Conservation (phyloP, 139 green algal genomes). For the Chlorella sp. region DNA sequence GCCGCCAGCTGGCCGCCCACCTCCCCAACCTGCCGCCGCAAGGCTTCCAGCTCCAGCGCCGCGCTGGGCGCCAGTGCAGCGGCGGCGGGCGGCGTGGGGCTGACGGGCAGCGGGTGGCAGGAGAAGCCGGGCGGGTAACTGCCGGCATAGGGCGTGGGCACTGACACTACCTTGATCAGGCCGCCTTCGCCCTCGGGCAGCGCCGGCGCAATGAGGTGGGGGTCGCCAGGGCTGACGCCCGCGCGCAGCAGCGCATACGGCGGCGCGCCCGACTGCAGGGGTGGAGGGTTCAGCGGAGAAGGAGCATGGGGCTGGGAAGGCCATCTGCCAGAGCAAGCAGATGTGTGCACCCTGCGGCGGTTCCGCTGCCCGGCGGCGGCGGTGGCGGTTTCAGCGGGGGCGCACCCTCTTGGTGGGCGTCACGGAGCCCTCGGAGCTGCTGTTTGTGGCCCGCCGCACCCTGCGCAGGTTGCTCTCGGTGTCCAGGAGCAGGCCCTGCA, state of each 20-base stretch:
- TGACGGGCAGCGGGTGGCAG: too few relatives aligned
- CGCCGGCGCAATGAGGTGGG: conserved; percentile 24
- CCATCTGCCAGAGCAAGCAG: too few relatives aligned
- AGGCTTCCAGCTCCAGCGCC: background rate
- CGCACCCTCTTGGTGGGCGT: background rate
- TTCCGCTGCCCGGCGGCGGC: background rate
- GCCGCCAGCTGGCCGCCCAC: too few relatives aligned
- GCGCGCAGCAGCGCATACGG: conserved; percentile 6
- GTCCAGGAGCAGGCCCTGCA: background rate
- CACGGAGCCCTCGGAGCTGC: background rate
- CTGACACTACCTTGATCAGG: background rate
- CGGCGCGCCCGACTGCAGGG: background rate
- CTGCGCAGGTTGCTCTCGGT: conserved; percentile 11
- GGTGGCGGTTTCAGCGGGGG: background rate
- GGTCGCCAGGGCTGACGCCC: conserved; percentile 12
- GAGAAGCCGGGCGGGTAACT: too few relatives aligned
- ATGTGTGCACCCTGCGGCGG: too few relatives aligned
- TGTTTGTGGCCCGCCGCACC: too few relatives aligned
- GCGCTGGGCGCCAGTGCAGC: background rate
- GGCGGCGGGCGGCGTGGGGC: background rate
- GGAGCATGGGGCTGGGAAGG: too few relatives aligned
- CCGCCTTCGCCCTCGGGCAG: background rate
- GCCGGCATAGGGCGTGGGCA: too few relatives aligned
- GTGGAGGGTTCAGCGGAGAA: background rate
- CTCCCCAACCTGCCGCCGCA: background rate